A percentile compares a stretch with the other conserved stretches of the same genome.
These are phyloP conservation scores for Penicillium italicum DNA, from an alignment of 2,329 filamentous ascomycete species.

Conservation along the genomic window DNA sequence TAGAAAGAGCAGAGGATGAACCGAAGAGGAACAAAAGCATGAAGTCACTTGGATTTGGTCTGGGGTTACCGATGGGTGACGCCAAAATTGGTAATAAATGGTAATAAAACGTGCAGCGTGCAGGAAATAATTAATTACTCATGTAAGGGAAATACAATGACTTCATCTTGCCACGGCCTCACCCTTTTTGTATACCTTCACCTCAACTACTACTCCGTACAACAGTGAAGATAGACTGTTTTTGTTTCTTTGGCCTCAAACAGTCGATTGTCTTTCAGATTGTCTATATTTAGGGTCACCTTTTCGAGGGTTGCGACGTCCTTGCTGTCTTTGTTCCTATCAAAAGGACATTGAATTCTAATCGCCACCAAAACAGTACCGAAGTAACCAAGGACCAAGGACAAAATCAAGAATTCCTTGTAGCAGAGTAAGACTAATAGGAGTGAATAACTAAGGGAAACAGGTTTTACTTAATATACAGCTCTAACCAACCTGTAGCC, in stretches of 20 bases:
- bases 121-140: not conserved
- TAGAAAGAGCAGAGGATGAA: not conserved
- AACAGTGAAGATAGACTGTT: not conserved
- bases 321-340: not conserved
- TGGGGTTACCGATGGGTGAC: not conserved
- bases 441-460: not conserved
- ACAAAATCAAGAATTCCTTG: not conserved
- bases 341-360: not conserved
- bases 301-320: not conserved
- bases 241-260: not conserved
- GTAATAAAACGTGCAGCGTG: not conserved
- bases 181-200: not conserved
- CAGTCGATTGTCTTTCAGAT: not conserved
- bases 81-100: not conserved
- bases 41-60: not conserved
- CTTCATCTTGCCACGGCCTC: not conserved
- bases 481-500: not conserved
- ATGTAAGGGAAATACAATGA: constrained; percentile 7
- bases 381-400: not conserved
- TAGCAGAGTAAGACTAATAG: not conserved
- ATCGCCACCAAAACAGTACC: not conserved
- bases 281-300: not conserved
- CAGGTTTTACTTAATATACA: constrained; percentile 6
- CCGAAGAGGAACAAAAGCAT: not conserved
- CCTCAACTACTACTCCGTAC: not conserved